A percentile compares a stretch with the other conserved stretches of the same genome.
These are phyloP conservation scores for Chlorella variabilis DNA, from an alignment of 163 green algal species.

Conservation along the genomic window DNA sequence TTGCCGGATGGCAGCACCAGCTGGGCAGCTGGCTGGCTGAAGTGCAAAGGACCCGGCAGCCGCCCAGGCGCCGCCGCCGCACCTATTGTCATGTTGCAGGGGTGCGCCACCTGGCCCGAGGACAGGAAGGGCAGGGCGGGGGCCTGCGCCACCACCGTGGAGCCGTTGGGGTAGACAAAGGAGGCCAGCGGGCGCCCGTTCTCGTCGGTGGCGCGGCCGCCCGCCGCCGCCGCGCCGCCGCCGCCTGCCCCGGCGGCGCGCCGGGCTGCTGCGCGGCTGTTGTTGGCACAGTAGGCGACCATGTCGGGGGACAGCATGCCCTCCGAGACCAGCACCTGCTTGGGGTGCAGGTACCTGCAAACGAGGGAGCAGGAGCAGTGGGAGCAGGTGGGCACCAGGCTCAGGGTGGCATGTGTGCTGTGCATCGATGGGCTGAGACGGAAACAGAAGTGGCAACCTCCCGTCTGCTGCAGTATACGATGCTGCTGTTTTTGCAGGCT, in stretches of 20 bases:
- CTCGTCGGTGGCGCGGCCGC: constrained; percentile 48
- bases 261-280: not conserved
- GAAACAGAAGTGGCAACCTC: too few species aligned
- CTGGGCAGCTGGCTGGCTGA: too few species aligned
- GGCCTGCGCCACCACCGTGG: constrained; percentile 73
- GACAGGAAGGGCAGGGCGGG: constrained; percentile 81
- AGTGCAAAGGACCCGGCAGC: too few species aligned
- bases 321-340: constrained; percentile 79
- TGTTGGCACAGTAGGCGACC: constrained; percentile 33
- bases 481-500: not conserved
- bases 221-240: not conserved
- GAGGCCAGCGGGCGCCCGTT: constrained; percentile 57
- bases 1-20: too few species aligned
- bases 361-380: too few species aligned
- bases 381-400: not conserved
- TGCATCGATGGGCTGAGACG: too few species aligned
- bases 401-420: not conserved
- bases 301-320: constrained; percentile 83
- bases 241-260: not conserved
- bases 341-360: constrained; percentile 87
- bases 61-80: not conserved
- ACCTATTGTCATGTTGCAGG: constrained; percentile 75
- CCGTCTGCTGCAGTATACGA: too few species aligned
- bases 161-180: constrained; percentile 82
- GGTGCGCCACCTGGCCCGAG: constrained; percentile 79